phyloP scores from a whole-genome alignment of 495 filamentous ascomycete species.

The Penicillium nucicola region DNA sequence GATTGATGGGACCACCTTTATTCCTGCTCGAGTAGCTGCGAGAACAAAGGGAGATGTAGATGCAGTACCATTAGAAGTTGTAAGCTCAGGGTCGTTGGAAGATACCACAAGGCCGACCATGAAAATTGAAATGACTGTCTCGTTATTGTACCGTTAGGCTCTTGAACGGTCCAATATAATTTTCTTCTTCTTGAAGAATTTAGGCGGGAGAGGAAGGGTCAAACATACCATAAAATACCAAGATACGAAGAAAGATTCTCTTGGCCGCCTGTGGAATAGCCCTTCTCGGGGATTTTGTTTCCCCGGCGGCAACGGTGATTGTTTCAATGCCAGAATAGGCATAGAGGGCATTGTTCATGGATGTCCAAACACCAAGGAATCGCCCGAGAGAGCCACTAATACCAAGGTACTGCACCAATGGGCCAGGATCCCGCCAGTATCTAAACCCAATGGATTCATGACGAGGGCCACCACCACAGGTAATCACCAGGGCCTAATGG shows the following conservation, averaged over 20 bases:
- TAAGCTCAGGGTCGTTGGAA: constrained; percentile 46
- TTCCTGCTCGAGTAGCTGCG: constrained; percentile 46
- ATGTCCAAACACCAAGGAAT: constrained; percentile 70
- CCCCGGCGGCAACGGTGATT: constrained; percentile 49
- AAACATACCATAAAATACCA: constrained; percentile 59
- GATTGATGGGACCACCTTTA: constrained; percentile 55
- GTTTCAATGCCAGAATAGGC: constrained; percentile 75
- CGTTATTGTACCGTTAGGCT: too few species aligned
- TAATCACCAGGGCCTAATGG: constrained; percentile 23
- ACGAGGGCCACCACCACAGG: constrained; percentile 18
- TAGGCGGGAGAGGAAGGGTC: too few species aligned
- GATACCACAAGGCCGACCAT: constrained; percentile 53
- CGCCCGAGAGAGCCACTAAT: constrained; percentile 30
- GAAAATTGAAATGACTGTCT: constrained; percentile 35
- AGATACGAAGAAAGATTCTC: constrained; percentile 71
- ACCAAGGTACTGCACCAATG: constrained; percentile 17
- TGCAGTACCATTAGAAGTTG: constrained; percentile 45
- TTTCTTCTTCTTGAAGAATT: too few species aligned
- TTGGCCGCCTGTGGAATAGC: constrained; percentile 72
- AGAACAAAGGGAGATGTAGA: constrained; percentile 51
- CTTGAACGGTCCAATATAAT: too few species aligned
- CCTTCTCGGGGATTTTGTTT: constrained; percentile 64
- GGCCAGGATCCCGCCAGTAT: constrained; percentile 16
- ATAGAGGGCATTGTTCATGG: constrained; percentile 65
- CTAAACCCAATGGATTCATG: constrained; percentile 12